phyloP scores from a whole-genome alignment of 306 rosid genomes.

The Prunus persica region Prunus_persica_NCBIv2 NC_034012.1:5296501-5297000 shows the following conservation, averaged over 20 bases:
- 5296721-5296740: slow-evolving; percentile 50
- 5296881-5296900: slow-evolving; percentile 58
- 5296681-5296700: slow-evolving; percentile 46
- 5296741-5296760: slow-evolving; percentile 89
- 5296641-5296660: slow-evolving; percentile 91
- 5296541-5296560: slow-evolving; percentile 53
- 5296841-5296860: slow-evolving; percentile 30
- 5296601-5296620: slow-evolving; percentile 64
- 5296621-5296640: slow-evolving; percentile 65
- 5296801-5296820: slow-evolving; percentile 62
- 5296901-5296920: slow-evolving; percentile 67
- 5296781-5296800: slow-evolving; percentile 49
- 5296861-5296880: slow-evolving; percentile 55
- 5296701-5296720: slow-evolving; percentile 72
- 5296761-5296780: slow-evolving; percentile 84
- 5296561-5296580: slow-evolving; percentile 59
- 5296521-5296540: not conserved
- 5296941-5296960: slow-evolving; percentile 60
- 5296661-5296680: slow-evolving; percentile 73
- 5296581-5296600: slow-evolving; percentile 59
- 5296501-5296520: no score
- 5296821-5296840: slow-evolving; percentile 78
- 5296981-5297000: slow-evolving; percentile 87
- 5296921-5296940: slow-evolving; percentile 75
- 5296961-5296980: slow-evolving; percentile 44